These are phyloP conservation scores for Tephrocybe sp. DNA, from an alignment of 768 basidiomycete genomes.

Conservation along the genomic window DNA sequence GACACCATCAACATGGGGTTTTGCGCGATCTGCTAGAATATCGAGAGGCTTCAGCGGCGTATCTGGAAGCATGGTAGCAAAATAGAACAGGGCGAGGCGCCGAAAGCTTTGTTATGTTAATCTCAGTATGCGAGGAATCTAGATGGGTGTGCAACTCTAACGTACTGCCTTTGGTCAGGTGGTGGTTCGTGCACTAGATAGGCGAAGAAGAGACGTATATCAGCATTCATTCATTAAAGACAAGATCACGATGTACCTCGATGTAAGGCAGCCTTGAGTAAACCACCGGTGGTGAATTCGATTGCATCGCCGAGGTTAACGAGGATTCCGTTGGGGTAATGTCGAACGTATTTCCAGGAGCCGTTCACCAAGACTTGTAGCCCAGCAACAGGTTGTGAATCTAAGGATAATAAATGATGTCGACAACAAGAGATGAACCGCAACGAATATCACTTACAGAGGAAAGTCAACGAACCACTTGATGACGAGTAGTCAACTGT, in stretches of 20 bases:
- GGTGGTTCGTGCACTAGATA: neutral
- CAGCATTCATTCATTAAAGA: too few relatives aligned
- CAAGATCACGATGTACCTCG: neutral
- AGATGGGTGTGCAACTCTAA: neutral
- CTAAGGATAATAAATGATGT: neutral
- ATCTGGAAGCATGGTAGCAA: neutral
- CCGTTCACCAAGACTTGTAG: neutral
- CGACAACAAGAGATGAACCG: neutral
- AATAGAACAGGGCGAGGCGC: neutral
- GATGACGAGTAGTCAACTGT: neutral
- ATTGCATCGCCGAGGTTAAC: neutral
- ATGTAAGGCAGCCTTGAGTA: neutral
- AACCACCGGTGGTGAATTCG: neutral
- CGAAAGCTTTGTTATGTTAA: neutral
- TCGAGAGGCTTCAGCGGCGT: neutral
- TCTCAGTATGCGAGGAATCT: neutral
- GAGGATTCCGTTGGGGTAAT: conserved; percentile 1
- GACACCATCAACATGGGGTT: neutral
- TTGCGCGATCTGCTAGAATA: neutral
- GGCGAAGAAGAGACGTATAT: neutral
- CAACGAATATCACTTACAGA: neutral
- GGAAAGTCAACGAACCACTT: neutral
- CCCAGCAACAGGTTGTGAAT: conserved; percentile 1
- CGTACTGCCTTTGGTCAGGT: neutral
- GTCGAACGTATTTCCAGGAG: neutral